These are phyloP conservation scores for Paramecium sonneborni DNA, from an alignment of 73 alveolate species.

Conservation along the genomic window DNA sequence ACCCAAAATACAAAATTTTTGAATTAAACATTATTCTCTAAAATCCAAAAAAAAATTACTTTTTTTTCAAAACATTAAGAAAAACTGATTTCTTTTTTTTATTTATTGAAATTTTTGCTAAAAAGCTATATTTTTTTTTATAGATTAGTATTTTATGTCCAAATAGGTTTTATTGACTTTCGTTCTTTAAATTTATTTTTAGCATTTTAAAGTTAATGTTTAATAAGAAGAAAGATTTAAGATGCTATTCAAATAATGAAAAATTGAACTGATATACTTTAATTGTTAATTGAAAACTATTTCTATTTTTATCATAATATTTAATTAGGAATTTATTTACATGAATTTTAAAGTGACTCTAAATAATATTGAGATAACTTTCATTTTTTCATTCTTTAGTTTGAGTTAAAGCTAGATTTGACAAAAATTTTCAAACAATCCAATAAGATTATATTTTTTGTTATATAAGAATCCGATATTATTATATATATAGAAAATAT, in stretches of 20 bases:
- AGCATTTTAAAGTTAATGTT: too few relatives aligned
- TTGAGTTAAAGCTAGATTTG: not conserved
- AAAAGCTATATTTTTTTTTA: too few relatives aligned
- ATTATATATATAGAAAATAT: not conserved
- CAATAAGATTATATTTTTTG: not conserved
- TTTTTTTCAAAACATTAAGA: not conserved
- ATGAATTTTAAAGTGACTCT: not conserved
- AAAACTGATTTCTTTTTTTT: too few relatives aligned
- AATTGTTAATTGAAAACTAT: not conserved
- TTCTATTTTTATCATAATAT: not conserved
- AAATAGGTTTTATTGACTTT: too few relatives aligned
- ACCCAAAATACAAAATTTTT: too few relatives aligned
- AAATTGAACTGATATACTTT: too few relatives aligned
- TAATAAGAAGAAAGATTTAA: too few relatives aligned
- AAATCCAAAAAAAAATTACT: not conserved
- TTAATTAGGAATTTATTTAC: not conserved
- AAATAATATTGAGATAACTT: not conserved
- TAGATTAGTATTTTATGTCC: too few relatives aligned
- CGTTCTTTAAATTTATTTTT: too few relatives aligned
- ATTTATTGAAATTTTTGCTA: too few relatives aligned
- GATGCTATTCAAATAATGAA: too few relatives aligned
- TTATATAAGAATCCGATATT: not conserved
- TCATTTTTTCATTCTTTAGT: not conserved
- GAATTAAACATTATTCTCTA: not conserved
- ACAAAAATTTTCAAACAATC: not conserved